phyloP scores from a whole-genome alignment of 176 grass and related monocot genomes.

The Urochloa ruziziensis region DNA sequence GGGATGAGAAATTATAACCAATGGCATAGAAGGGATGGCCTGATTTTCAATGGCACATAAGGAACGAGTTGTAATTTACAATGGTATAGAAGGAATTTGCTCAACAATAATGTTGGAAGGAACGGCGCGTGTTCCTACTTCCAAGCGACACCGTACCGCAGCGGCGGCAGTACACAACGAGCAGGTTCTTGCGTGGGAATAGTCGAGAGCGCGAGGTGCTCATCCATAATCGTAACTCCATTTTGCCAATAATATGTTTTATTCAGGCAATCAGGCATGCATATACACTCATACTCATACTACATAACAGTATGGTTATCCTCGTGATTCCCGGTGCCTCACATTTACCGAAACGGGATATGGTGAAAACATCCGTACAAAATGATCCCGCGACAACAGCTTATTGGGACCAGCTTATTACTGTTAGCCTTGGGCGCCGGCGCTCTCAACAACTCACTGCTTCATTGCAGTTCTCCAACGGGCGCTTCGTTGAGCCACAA shows the following conservation, averaged over 20 bases:
- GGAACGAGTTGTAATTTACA: too few relatives aligned
- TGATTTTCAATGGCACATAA: too few relatives aligned
- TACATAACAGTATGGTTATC: not conserved
- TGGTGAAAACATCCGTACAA: not conserved
- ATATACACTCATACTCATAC: not conserved
- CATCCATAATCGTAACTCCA: too few relatives aligned
- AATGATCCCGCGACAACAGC: not conserved
- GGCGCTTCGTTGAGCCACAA: constrained; percentile 91
- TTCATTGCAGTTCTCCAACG: constrained; percentile 79
- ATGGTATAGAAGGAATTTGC: too few relatives aligned
- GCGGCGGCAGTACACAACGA: too few relatives aligned
- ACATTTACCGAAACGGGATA: not conserved
- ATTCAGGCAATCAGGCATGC: not conserved
- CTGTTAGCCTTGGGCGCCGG: not conserved
- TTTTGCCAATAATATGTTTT: not conserved
- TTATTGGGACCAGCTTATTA: not conserved
- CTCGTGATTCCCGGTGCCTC: not conserved
- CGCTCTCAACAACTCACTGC: not conserved
- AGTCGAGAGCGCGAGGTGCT: too few relatives aligned
- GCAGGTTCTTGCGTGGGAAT: too few relatives aligned
- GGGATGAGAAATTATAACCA: too few relatives aligned
- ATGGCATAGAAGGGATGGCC: too few relatives aligned
- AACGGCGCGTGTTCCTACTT: too few relatives aligned
- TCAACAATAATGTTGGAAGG: too few relatives aligned
- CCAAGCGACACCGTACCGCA: too few relatives aligned